Conservation (phyloP, 2,329 filamentous ascomycete genomes). For the Lasiodiplodia gonubiensis region DNA sequence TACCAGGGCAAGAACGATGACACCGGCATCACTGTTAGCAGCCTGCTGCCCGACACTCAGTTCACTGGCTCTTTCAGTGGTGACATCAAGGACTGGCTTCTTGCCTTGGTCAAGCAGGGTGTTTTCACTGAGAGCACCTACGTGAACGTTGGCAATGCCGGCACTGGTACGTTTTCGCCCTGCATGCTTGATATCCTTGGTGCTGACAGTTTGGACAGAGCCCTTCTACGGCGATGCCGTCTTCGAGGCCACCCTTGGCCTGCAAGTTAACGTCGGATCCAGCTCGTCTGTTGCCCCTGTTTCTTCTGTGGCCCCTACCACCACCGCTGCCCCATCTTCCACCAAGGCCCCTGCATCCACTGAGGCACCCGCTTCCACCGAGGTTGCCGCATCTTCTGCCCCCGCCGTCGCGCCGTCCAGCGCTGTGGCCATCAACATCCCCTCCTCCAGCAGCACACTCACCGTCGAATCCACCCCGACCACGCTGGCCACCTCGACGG, state of each 20-base stretch:
- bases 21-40: constrained; percentile 52
- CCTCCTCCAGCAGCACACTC: constrained; percentile 12
- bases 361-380: neutral
- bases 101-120: constrained; percentile 43
- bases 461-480: neutral
- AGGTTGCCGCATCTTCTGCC: constrained; percentile 1
- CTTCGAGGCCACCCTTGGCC: constrained; percentile 34
- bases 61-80: constrained; percentile 48
- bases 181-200: neutral
- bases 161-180: constrained; percentile 31
- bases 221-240: constrained; percentile 35
- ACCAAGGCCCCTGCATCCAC: neutral
- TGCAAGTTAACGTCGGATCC: constrained; percentile 31
- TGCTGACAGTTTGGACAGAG: constrained; percentile 28
- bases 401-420: constrained; percentile 16
- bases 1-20: constrained; percentile 52
- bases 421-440: constrained; percentile 11
- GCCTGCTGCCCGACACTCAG: constrained; percentile 46
- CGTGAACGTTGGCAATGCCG: constrained; percentile 53
- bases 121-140: constrained; percentile 47
- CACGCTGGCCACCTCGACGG: constrained; percentile 1
- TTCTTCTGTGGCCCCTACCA: constrained; percentile 13
- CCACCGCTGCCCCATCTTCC: neutral
- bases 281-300: constrained; percentile 20
- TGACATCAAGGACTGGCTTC: constrained; percentile 52